phyloP scores from a whole-genome alignment of 139 green algal genomes.

The Tetradesmus obliquus region DNA sequence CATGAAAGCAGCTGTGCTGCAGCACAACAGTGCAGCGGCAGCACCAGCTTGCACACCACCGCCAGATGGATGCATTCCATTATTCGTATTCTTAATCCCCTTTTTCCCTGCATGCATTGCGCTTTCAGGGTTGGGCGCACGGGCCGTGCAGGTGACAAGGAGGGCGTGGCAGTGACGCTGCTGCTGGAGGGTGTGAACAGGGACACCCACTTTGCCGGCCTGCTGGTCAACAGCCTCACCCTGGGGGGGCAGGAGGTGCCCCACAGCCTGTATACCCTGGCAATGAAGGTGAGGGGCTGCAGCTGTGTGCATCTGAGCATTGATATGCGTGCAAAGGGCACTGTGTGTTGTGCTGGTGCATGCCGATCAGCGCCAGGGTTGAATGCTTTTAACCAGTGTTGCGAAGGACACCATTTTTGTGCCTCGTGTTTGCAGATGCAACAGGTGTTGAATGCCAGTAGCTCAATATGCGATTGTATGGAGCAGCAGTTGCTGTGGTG shows the following conservation, averaged over 20 bases:
- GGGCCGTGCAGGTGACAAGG: slow-evolving; percentile 94
- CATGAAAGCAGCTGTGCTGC: too few species aligned
- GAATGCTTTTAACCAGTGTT: background rate
- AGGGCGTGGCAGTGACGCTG: slow-evolving; percentile 89
- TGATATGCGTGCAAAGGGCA: background rate
- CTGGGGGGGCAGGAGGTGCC: slow-evolving; percentile 84
- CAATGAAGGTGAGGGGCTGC: slow-evolving; percentile 60
- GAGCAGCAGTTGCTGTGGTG: too few species aligned
- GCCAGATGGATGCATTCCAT: too few species aligned
- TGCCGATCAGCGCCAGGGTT: background rate
- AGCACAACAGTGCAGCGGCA: too few species aligned
- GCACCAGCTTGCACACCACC: too few species aligned
- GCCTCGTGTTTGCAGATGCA: too few species aligned
- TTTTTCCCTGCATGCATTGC: too few species aligned
- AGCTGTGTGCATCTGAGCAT: background rate
- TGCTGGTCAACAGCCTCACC: slow-evolving; percentile 79
- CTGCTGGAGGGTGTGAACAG: slow-evolving; percentile 64
- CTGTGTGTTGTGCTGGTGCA: background rate
- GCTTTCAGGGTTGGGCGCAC: slow-evolving; percentile 86
- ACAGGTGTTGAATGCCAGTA: too few species aligned
- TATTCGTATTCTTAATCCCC: too few species aligned
- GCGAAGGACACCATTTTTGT: background rate
- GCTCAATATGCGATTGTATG: too few species aligned
- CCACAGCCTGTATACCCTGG: slow-evolving; percentile 71
- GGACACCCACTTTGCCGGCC: slow-evolving; percentile 77